Evolutionary conservation across 306 rosid species (phyloP), one percentile per base, ranked within the genome.

Genomic region (Oxytropis ochrocephala): DNA sequence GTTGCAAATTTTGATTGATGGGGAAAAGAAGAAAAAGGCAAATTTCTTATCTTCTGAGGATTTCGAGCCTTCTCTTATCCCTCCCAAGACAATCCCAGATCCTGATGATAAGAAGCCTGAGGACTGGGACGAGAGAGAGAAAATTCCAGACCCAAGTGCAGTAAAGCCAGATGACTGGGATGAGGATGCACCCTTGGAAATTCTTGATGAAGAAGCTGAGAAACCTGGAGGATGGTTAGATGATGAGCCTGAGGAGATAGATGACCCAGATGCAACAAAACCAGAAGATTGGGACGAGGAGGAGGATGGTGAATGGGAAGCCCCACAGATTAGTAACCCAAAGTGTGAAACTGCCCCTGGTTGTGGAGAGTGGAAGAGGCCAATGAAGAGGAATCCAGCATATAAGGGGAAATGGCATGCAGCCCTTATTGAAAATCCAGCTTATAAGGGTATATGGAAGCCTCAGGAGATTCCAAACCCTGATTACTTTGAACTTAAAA

Each of bases 111-210:
- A 80, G 78, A 94, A 91, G 67, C 99, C 99, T 11, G 95, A 87
- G 85, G 99, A 95, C 70, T 95, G 99, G 99, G 99, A 95, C 47
- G 99, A 95, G 82, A 79, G 95, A 55, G 92, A 83, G 4, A 91
- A 91, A 72, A 95, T 95, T 78, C 92, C 96, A 6, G 99, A 95
- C 67, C 86, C 95, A 8, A 36, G 12, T 81, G 99, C 99, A 17
- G 91, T 82, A 18, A 95, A 95, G 86, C 99, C 99, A 52, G 99
- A 91, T 55, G 97, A 95, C 42, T 95, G 99, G 99, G 99, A 95
- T 42, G 97, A 95, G 87, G 89, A 95, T 67, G 97, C 99, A 48
- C 92, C 97, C 18, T 19, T 95, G 79, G 99, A 95, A 83, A 89
- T 95, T 62, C 69, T 62, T 47, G 99, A 95, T 71, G 96, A 82